Evolutionary conservation across 1,284 basidiomycete genomes (phyloP).

Genomic region (Ceraceosorus bombacis): DNA sequence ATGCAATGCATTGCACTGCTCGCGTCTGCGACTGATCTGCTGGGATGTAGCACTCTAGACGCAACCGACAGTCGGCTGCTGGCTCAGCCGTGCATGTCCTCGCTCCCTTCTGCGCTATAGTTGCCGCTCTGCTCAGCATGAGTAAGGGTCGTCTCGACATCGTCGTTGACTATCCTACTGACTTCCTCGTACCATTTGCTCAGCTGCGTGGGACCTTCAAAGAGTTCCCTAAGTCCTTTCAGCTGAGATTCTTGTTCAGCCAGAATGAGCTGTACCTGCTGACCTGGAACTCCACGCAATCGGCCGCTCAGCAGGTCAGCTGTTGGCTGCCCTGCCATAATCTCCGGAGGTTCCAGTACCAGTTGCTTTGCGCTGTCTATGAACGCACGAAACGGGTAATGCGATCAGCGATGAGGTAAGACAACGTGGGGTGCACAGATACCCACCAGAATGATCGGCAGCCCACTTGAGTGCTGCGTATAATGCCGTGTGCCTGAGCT

Average conservation of each 20-base stretch:
- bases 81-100: too few species aligned
- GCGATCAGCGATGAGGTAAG: too few species aligned
- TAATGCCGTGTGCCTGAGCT: constrained; percentile 20
- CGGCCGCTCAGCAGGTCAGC: background rate
- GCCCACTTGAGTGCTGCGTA: constrained; percentile 16
- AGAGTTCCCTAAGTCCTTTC: background rate
- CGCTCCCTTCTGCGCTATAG: too few species aligned
- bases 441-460: background rate
- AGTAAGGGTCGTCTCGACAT: background rate
- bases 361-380: background rate
- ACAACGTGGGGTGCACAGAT: too few species aligned
- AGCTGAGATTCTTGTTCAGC: background rate
- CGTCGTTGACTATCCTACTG: background rate
- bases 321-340: background rate
- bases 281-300: background rate
- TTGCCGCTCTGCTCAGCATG: too few species aligned
- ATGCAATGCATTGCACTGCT: too few species aligned
- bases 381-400: background rate
- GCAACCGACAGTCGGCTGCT: too few species aligned
- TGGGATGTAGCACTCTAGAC: too few species aligned
- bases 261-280: background rate
- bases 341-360: background rate
- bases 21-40: too few species aligned
- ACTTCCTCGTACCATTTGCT: background rate
- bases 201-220: background rate